Base-by-base conservation (phyloP, 495 filamentous ascomycete genomes). In the Mycothermus thermophilus region DNA sequence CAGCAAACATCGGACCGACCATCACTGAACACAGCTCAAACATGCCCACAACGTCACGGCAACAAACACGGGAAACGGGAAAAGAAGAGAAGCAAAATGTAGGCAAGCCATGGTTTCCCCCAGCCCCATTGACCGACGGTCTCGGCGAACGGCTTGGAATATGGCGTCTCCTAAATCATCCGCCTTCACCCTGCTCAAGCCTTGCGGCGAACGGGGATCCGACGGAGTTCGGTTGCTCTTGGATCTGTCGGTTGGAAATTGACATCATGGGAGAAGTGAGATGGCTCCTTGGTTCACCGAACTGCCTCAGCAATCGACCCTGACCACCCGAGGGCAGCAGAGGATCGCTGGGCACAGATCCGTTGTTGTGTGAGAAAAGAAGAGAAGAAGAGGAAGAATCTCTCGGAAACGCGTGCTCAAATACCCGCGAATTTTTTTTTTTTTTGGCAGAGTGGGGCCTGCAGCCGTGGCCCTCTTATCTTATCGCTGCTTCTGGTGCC, bases 231-330 rank as follows among this genome's bases (percentile, higher is more conserved):
- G 51, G 66, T 90, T 71, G 51, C 53, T 93, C 77, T 92, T 50
- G 79, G 75, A 88, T 75, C 77, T 87, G 85, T 92, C 81, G 80
- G 82, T 77, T 67, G 79, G 84, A 83, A 68, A 85, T 78, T 78
- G 71, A 79, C 79, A 83, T 73, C 77, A 85, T 70, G 58, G 54
- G 60, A n/a, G 12, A 42, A 54, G 45, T 34, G 40, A 50, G 55
- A 61, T 82, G 82, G 77, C 82, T 87, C 84, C 83, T 70, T 83
- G 58, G 51, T 60, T 67, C 68, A 80, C 79, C 80, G 80, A 85
- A 71, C 77, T 88, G 81, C 68, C 66, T 38, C 75, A 79, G 69
- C 60, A 64, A 66, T 81, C 80, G 62, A 88, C 80, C 75, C 72
- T 72, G 68, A 66, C 60, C 62, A 56, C 58, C 52, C 54, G 56